A percentile compares a stretch with the other conserved stretches of the same genome.
Conservation (phyloP, 495 filamentous ascomycete species). For the Ramalina intermedia region DNA sequence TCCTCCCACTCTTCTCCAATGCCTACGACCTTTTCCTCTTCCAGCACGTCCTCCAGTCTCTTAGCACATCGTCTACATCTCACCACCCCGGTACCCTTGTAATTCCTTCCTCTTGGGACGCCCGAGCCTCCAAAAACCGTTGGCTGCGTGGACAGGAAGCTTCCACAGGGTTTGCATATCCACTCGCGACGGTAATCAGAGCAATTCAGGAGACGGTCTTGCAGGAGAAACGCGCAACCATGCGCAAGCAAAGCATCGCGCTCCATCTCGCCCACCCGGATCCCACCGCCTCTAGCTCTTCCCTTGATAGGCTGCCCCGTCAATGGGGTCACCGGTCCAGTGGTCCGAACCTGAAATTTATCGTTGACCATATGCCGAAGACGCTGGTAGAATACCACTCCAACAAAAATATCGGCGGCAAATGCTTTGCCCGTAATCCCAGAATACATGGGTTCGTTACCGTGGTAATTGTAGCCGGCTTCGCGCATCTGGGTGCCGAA, state of each 20-base stretch:
- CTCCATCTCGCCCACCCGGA: slow-evolving; percentile 98
- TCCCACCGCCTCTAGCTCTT: slow-evolving; percentile 87
- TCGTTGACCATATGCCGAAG: slow-evolving; percentile 99
- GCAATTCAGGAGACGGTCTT: slow-evolving; percentile 93
- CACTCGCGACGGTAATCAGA: slow-evolving; percentile 77
- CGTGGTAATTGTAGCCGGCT: slow-evolving; percentile 94
- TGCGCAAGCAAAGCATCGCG: slow-evolving; percentile 88
- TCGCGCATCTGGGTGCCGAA: slow-evolving; percentile 89
- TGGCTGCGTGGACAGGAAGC: slow-evolving; percentile 70
- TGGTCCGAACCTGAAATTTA: slow-evolving; percentile 96
- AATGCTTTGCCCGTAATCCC: slow-evolving; percentile 93
- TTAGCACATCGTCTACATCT: slow-evolving; percentile 75
- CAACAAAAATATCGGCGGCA: slow-evolving; percentile 88
- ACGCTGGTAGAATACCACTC: slow-evolving; percentile 94
- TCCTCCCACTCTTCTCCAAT: slow-evolving; percentile 74
- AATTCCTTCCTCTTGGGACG: slow-evolving; percentile 10
- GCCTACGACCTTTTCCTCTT: slow-evolving; percentile 21
- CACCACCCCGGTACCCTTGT: slow-evolving; percentile 48
- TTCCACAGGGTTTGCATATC: slow-evolving; percentile 78
- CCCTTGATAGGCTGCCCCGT: slow-evolving; percentile 97
- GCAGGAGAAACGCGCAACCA: slow-evolving; percentile 84
- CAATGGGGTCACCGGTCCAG: slow-evolving; percentile 71
- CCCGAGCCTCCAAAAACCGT: slow-evolving; percentile 37
- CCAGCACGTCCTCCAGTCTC: slow-evolving; percentile 39
- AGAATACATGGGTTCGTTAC: slow-evolving; percentile 95